Evolutionary conservation across 768 basidiomycete genomes (phyloP).

Genomic region (Rhodotorula paludigena): DNA sequence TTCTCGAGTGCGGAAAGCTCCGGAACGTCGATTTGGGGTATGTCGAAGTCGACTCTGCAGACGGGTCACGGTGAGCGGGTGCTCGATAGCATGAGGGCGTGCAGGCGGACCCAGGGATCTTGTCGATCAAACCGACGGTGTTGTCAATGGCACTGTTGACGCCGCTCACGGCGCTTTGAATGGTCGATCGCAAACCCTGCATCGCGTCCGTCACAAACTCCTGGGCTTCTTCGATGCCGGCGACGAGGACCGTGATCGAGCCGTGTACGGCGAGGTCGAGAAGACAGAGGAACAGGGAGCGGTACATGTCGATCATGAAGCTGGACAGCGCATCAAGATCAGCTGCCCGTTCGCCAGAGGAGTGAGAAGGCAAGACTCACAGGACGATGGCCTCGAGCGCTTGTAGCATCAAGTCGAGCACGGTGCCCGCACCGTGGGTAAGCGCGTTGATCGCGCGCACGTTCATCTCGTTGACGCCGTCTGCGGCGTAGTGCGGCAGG

Average conservation of each 20-base stretch:
- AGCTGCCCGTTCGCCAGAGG: too few species aligned
- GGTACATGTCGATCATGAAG: slow-evolving; percentile 85
- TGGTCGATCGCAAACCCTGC: slow-evolving; percentile 9
- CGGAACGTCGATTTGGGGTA: slow-evolving; percentile 70
- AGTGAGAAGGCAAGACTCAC: neutral
- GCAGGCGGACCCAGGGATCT: slow-evolving; percentile 23
- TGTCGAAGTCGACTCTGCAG: slow-evolving; percentile 44
- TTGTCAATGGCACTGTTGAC: slow-evolving; percentile 15
- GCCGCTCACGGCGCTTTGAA: slow-evolving; percentile 8
- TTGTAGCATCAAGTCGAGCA: slow-evolving; percentile 20
- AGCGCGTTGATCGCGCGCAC: slow-evolving; percentile 14
- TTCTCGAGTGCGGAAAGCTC: slow-evolving; percentile 68
- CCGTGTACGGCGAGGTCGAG: slow-evolving; percentile 82
- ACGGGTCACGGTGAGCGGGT: accelerated
- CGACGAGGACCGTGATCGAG: slow-evolving; percentile 69
- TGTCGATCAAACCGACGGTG: slow-evolving; percentile 13
- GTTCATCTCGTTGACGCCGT: slow-evolving; percentile 35
- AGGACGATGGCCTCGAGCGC: slow-evolving; percentile 27
- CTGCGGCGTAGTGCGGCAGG: slow-evolving; percentile 32
- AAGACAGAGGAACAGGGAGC: slow-evolving; percentile 89
- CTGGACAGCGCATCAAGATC: slow-evolving; percentile 66
- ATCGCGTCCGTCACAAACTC: slow-evolving; percentile 22
- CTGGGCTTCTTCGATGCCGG: slow-evolving; percentile 71
- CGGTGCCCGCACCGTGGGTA: slow-evolving; percentile 12
- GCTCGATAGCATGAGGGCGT: accelerated